These are phyloP conservation scores for Harringtonia aguacate DNA, from an alignment of 2,329 filamentous ascomycete genomes.

Conservation along the genomic window DNA sequence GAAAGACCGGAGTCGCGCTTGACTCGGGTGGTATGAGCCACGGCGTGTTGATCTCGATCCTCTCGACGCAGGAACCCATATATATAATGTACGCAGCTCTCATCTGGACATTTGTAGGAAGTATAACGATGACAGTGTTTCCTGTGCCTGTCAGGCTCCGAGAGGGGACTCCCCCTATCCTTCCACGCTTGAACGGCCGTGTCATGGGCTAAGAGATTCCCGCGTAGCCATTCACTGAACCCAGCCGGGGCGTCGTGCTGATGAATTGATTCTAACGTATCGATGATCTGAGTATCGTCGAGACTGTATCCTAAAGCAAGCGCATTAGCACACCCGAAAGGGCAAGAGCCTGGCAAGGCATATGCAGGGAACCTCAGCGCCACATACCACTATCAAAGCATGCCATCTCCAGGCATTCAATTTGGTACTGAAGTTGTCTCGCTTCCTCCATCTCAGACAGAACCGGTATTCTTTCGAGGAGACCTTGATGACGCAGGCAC, in stretches of 20 bases:
- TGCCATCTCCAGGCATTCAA: slow-evolving; percentile 45
- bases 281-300: slow-evolving; percentile 27
- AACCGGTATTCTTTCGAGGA: slow-evolving; percentile 28
- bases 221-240: slow-evolving; percentile 41
- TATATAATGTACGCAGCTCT: slow-evolving; percentile 45
- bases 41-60: slow-evolving; percentile 40
- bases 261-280: slow-evolving; percentile 24
- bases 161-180: slow-evolving; percentile 24
- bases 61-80: slow-evolving; percentile 42
- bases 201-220: slow-evolving; percentile 38
- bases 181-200: slow-evolving; percentile 31
- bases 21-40: slow-evolving; percentile 29
- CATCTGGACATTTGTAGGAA: slow-evolving; percentile 44
- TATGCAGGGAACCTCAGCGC: too few relatives aligned
- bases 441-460: slow-evolving; percentile 48
- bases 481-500: slow-evolving; percentile 18
- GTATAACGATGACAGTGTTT: slow-evolving; percentile 7
- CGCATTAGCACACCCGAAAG: background rate
- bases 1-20: slow-evolving; percentile 37
- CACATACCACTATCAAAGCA: slow-evolving; percentile 38
- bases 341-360: too few relatives aligned
- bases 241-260: slow-evolving; percentile 32
- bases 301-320: slow-evolving; percentile 28
- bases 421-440: slow-evolving; percentile 44
- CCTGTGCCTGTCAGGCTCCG: slow-evolving; percentile 16